These are phyloP conservation scores for Lactarius quietus DNA, from an alignment of 768 basidiomycete genomes.

Conservation along the genomic window DNA sequence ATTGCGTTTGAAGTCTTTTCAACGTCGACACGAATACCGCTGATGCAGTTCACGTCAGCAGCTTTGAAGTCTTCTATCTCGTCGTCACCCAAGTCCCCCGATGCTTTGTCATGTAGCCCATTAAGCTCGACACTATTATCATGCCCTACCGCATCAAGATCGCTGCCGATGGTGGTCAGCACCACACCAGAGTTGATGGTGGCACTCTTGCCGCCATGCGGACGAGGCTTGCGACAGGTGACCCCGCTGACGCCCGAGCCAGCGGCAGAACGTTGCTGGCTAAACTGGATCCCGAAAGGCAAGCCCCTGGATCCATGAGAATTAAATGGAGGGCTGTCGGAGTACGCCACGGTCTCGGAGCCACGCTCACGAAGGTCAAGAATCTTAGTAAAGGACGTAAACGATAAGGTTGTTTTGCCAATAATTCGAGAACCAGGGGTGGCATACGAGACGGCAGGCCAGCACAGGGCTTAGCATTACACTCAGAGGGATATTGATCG, in stretches of 20 bases:
- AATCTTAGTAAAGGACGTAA: constrained; percentile 44
- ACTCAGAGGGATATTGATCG: constrained; percentile 79
- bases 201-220: constrained; percentile 10
- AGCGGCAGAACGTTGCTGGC: constrained; percentile 22
- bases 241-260: constrained; percentile 17
- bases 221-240: constrained; percentile 15
- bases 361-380: constrained; percentile 80
- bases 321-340: constrained; percentile 31
- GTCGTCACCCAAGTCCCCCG: constrained; percentile 33
- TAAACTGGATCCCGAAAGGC: constrained; percentile 26
- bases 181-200: constrained; percentile 23
- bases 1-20: constrained; percentile 56
- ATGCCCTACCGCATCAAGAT: constrained; percentile 17
- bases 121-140: constrained; percentile 25
- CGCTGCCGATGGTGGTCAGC: constrained; percentile 24
- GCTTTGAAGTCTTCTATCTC: constrained; percentile 28
- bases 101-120: constrained; percentile 33
- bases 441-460: constrained; percentile 67
- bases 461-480: constrained; percentile 80
- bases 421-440: background rate
- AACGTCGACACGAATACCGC: constrained; percentile 57
- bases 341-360: constrained; percentile 72
- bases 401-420: background rate
- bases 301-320: constrained; percentile 21
- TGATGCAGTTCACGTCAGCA: constrained; percentile 23